phyloP scores from a whole-genome alignment of 2,329 filamentous ascomycete species.

The Sordariomycetes sp. region DNA sequence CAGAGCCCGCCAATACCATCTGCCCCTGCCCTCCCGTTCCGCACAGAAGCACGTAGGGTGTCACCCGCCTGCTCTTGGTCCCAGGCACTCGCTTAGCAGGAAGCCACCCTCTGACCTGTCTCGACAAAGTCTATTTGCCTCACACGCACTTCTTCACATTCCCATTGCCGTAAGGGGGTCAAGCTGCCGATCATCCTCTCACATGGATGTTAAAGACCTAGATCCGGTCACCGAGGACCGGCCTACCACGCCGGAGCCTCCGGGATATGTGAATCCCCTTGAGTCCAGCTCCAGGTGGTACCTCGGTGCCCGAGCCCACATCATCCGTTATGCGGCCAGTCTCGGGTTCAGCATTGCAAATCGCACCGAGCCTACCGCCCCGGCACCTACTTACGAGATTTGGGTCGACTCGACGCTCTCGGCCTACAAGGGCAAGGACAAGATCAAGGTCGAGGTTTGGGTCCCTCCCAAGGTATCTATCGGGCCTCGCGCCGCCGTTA shows the following conservation, averaged over 20 bases:
- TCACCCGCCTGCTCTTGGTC: no score
- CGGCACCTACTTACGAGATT: conserved; percentile 25
- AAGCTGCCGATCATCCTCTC: no score
- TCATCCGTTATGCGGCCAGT: conserved; percentile 32
- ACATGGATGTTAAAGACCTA: no score
- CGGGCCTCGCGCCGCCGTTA: conserved; percentile 40
- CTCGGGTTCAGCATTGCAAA: conserved; percentile 33
- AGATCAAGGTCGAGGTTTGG: conserved; percentile 39
- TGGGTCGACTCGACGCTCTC: conserved; percentile 34
- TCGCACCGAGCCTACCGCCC: conserved; percentile 28
- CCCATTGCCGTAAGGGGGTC: no score
- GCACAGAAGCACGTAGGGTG: no score
- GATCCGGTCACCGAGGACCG: conserved; percentile 16
- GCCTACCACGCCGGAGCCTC: conserved; percentile 19
- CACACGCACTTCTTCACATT: no score
- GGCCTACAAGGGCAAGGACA: conserved; percentile 21
- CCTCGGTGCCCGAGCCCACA: conserved; percentile 29
- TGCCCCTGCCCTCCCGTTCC: neutral
- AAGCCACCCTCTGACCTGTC: no score
- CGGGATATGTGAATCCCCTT: conserved; percentile 33
- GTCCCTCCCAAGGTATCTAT: conserved; percentile 21
- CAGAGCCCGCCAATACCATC: neutral
- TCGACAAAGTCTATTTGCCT: no score
- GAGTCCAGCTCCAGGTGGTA: conserved; percentile 33
- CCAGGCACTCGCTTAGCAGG: no score